A percentile compares a stretch with the other conserved stretches of the same genome.
Evolutionary conservation across 2,329 filamentous ascomycete genomes (phyloP).

Genomic region (Diaporthe batatas): DNA sequence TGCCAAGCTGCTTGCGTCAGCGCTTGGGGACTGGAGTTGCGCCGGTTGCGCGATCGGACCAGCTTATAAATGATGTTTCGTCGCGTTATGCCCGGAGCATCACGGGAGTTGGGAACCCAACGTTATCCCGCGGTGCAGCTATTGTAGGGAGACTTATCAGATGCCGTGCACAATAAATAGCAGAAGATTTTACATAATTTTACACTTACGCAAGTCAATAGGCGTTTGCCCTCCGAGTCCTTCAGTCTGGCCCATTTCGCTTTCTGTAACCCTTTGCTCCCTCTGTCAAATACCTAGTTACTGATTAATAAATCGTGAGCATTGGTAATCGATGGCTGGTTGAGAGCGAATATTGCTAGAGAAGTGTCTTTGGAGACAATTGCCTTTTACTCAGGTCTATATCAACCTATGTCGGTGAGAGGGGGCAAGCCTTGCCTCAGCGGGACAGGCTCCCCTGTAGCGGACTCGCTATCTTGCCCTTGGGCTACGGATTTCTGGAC

Average conservation of each 20-base stretch:
- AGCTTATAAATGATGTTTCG: neutral
- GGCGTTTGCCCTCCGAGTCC: too few species aligned
- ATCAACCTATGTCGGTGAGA: neutral
- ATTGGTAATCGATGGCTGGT: neutral
- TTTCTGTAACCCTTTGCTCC: neutral
- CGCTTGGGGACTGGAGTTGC: neutral
- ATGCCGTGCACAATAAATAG: neutral
- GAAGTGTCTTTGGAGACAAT: neutral
- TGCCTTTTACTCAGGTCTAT: too few species aligned
- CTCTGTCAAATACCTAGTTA: too few species aligned
- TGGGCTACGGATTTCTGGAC: neutral
- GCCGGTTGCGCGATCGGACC: constrained; percentile 9
- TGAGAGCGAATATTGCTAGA: too few species aligned
- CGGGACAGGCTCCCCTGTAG: neutral
- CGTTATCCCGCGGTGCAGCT: neutral
- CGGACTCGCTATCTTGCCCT: neutral
- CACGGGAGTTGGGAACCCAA: too few species aligned
- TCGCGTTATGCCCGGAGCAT: neutral
- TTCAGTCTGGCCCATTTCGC: neutral
- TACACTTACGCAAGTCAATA: neutral
- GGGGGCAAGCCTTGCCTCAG: neutral
- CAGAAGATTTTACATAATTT: neutral
- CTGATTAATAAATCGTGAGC: neutral
- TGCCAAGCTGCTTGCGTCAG: constrained; percentile 15
- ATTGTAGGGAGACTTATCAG: too few species aligned